Evolutionary conservation across 306 rosid species (phyloP).

Genomic region (Malus sylvestris): DNA sequence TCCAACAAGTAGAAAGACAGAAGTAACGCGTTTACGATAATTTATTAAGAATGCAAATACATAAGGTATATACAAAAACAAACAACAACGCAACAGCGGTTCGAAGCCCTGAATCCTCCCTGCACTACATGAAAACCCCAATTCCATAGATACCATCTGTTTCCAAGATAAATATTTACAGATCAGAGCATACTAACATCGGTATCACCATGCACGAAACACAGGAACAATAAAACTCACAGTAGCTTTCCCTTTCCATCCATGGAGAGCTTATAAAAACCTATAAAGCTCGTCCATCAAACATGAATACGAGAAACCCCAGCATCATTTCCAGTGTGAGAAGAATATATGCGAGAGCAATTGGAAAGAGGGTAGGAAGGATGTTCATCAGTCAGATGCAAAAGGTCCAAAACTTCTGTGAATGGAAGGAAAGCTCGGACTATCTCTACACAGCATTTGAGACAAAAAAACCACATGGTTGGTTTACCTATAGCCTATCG

Average conservation of each 20-base stretch:
- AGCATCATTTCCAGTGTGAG: constrained; percentile 20
- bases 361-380: constrained; percentile 29
- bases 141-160: constrained; percentile 21
- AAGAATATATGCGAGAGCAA: constrained; percentile 18
- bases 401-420: constrained; percentile 59
- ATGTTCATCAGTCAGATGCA: constrained; percentile 41
- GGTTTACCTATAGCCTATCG: constrained; percentile 22
- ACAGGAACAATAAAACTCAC: constrained; percentile 33
- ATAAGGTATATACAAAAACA: constrained; percentile 28
- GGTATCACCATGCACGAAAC: constrained; percentile 47
- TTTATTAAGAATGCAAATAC: constrained; percentile 30
- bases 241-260: constrained; percentile 37
- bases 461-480: constrained; percentile 36
- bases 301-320: constrained; percentile 30
- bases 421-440: constrained; percentile 55
- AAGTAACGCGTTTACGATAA: constrained; percentile 14
- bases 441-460: constrained; percentile 49
- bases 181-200: constrained; percentile 33
- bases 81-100: constrained; percentile 27
- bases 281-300: constrained; percentile 29
- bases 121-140: constrained; percentile 25
- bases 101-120: constrained; percentile 23
- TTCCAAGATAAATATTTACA: constrained; percentile 52
- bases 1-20: constrained; percentile 13
- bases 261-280: constrained; percentile 21